phyloP scores from a whole-genome alignment of 345 rosid genomes.

The Populus deltoides region DNA sequence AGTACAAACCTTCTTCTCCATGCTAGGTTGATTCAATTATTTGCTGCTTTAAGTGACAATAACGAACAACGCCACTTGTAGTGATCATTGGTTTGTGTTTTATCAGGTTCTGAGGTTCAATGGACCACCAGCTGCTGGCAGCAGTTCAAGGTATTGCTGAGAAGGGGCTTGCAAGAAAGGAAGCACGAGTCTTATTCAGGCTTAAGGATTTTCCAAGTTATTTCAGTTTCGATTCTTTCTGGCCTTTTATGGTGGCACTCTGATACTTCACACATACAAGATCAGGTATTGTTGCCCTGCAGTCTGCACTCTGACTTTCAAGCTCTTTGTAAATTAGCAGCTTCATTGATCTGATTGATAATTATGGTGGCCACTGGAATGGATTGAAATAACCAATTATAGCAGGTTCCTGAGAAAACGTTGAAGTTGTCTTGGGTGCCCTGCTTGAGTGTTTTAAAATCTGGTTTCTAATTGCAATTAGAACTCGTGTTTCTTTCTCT shows the following conservation, averaged over 20 bases:
- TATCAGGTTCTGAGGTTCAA: constrained; percentile 41
- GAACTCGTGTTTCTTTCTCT: background rate
- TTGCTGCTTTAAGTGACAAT: background rate
- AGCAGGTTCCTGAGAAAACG: background rate
- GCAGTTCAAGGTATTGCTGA: constrained; percentile 64
- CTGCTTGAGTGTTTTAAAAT: background rate
- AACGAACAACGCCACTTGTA: background rate
- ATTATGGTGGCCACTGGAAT: background rate
- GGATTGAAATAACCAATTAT: background rate
- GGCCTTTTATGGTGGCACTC: constrained; percentile 95
- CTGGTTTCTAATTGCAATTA: background rate
- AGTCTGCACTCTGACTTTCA: background rate
- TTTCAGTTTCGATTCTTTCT: constrained; percentile 77
- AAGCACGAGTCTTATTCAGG: constrained; percentile 82
- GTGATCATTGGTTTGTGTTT: constrained; percentile 5
- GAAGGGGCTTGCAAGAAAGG: constrained; percentile 76
- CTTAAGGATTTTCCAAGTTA: constrained; percentile 74
- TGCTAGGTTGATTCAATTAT: no score
- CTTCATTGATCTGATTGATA: background rate
- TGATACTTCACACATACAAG: constrained; percentile 61
- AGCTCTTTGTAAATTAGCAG: background rate
- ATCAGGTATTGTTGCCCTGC: constrained; percentile 62
- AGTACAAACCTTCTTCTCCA: background rate
- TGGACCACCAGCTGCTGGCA: constrained; percentile 89
- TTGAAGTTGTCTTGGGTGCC: background rate